Conservation (phyloP, 768 basidiomycete genomes). For the Amanita inopinata region DNA sequence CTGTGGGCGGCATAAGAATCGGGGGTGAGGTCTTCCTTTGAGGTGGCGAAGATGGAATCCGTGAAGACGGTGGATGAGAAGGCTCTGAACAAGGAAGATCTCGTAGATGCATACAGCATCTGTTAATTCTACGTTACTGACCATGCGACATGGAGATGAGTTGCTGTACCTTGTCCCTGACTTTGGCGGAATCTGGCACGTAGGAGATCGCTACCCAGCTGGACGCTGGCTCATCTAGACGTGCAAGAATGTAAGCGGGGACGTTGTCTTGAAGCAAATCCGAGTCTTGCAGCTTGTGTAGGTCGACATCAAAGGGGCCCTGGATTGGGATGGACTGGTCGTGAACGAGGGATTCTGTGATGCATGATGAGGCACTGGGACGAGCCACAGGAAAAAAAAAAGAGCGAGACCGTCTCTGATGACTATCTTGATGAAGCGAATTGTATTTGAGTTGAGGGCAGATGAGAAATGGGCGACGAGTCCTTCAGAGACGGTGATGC, state of each 20-base stretch:
- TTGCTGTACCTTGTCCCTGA: slow-evolving; percentile 65
- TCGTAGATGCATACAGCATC: slow-evolving; percentile 87
- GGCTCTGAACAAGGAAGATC: slow-evolving; percentile 56
- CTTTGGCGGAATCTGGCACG: slow-evolving; percentile 73
- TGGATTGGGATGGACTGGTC: slow-evolving; percentile 38
- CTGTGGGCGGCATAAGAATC: slow-evolving; percentile 68
- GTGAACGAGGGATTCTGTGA: slow-evolving; percentile 63
- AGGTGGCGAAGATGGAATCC: slow-evolving; percentile 71
- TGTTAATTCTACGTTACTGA: slow-evolving; percentile 19
- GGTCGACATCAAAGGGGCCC: slow-evolving; percentile 53
- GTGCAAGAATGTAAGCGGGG: slow-evolving; percentile 72
- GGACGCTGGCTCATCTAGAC: slow-evolving; percentile 45
- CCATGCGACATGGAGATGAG: neutral
- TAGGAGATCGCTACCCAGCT: slow-evolving; percentile 74
- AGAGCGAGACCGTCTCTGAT: slow-evolving; percentile 58
- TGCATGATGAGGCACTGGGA: slow-evolving; percentile 11
- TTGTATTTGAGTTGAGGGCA: slow-evolving; percentile 37
- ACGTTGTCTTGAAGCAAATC: slow-evolving; percentile 43
- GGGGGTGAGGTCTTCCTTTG: slow-evolving; percentile 54
- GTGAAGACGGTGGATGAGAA: slow-evolving; percentile 67
- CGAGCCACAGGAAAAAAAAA: slow-evolving; percentile 12
- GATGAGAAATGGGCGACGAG: slow-evolving; percentile 49
- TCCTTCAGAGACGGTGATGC: slow-evolving; percentile 54
- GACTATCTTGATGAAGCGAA: slow-evolving; percentile 69
- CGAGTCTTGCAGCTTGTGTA: slow-evolving; percentile 40